Evolutionary conservation across 2,329 filamentous ascomycete genomes (phyloP).

Genomic region (Mycocentrospora acerina): DNA sequence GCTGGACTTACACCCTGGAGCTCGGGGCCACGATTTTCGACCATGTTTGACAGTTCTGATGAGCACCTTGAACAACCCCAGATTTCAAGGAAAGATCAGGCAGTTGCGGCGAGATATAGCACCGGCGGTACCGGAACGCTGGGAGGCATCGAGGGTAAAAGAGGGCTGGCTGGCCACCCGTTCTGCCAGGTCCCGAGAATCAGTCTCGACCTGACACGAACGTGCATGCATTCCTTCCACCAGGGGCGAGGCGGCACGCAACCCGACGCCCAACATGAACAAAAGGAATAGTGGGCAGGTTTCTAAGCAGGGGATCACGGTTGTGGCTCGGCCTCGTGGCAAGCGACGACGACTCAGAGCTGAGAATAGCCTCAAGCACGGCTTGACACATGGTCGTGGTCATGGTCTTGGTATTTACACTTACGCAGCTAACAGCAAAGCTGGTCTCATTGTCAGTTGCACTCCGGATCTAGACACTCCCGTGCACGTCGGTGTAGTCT

Average conservation of each 20-base stretch:
- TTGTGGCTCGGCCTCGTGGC: neutral
- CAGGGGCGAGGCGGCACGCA: slow-evolving; percentile 8
- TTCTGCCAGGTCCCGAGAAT: no score
- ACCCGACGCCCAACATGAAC: slow-evolving; percentile 6
- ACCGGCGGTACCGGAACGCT: slow-evolving; percentile 1
- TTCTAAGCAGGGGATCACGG: slow-evolving; percentile 1
- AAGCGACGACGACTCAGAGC: no score
- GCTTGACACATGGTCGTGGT: no score
- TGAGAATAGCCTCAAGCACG: no score
- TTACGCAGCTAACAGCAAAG: no score
- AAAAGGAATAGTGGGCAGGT: slow-evolving; percentile 2
- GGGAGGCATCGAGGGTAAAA: slow-evolving; percentile 2
- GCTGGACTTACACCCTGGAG: slow-evolving; percentile 31
- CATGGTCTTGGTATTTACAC: no score
- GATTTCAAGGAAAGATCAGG: slow-evolving; percentile 6
- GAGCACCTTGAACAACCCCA: slow-evolving; percentile 18
- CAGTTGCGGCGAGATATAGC: slow-evolving; percentile 18
- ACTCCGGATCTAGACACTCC: no score
- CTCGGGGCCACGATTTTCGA: slow-evolving; percentile 32
- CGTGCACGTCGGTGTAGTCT: no score
- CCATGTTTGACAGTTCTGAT: slow-evolving; percentile 18
- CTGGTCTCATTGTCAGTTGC: no score
- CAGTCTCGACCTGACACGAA: no score
- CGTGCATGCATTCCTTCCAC: neutral
- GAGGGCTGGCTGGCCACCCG: no score